phyloP scores from a whole-genome alignment of 352 stramenopile species.

The Pythium folliculosum region DNA sequence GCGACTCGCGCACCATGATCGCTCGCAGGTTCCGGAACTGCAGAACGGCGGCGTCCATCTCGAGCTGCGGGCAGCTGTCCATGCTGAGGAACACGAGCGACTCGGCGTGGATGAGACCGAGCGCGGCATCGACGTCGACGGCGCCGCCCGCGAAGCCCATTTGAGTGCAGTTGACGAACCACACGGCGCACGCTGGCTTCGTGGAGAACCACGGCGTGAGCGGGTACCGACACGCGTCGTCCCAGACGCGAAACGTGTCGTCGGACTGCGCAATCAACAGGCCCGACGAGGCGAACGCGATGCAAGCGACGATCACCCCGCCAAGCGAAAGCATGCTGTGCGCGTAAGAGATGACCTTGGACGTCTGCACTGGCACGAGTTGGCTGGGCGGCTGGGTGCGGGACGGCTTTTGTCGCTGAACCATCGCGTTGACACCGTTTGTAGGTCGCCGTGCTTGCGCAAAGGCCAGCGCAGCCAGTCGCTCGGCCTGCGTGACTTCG shows the following conservation, averaged over 20 bases:
- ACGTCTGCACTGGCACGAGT: background rate
- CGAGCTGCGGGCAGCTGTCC: conserved; percentile 1
- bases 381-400: background rate
- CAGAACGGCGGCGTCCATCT: background rate
- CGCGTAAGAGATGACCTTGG: background rate
- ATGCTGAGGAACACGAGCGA: conserved; percentile 9
- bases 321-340: background rate
- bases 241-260: background rate
- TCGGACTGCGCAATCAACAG: background rate
- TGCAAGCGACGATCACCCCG: conserved; percentile 3
- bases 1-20: conserved; percentile 3
- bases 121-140: conserved; percentile 1
- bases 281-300: conserved; percentile 5
- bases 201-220: conserved; percentile 17
- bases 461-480: background rate
- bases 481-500: background rate
- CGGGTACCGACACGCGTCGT: conserved; percentile 8
- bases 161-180: conserved; percentile 9
- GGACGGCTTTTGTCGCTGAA: no score
- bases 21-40: conserved; percentile 5
- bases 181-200: conserved; percentile 3
- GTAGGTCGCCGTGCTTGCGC: no score
- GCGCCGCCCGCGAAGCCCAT: conserved; percentile 3
- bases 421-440: no score
- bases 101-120: background rate